These are phyloP conservation scores for Monosporascus sp. DNA, from an alignment of 2,329 filamentous ascomycete genomes.

Conservation along the genomic window DNA sequence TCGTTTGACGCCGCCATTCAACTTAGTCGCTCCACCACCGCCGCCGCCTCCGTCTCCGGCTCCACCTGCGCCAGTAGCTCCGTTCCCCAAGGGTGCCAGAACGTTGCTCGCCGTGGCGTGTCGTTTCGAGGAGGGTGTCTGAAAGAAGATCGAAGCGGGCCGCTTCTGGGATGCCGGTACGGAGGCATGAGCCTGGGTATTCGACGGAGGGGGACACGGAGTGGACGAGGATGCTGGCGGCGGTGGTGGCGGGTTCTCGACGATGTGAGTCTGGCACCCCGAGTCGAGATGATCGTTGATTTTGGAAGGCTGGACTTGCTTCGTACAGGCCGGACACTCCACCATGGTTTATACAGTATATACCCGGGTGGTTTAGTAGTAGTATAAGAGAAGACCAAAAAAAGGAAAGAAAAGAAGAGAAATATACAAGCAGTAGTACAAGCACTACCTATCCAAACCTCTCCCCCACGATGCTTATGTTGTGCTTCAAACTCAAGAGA, in stretches of 20 bases:
- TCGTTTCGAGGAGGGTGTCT: constrained; percentile 55
- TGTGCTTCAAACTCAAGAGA: no score
- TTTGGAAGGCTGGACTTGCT: constrained; percentile 62
- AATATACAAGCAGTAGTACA: no score
- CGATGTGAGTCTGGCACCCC: constrained; percentile 63
- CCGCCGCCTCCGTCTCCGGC: neutral
- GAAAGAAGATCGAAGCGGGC: constrained; percentile 55
- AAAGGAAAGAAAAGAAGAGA: neutral
- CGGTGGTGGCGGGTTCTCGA: constrained; percentile 39
- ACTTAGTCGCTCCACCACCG: constrained; percentile 20
- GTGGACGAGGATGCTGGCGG: constrained; percentile 17
- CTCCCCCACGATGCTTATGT: neutral
- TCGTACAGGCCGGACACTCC: constrained; percentile 76
- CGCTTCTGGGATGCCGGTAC: constrained; percentile 46
- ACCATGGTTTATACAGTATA: constrained; percentile 39
- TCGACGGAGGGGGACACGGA: constrained; percentile 28
- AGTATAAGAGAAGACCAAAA: neutral
- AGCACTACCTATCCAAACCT: neutral
- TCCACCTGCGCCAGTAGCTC: neutral
- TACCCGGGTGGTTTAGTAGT: neutral
- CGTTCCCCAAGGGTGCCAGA: constrained; percentile 30
- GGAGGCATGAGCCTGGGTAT: constrained; percentile 28
- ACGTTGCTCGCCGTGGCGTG: constrained; percentile 34
- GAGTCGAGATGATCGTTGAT: constrained; percentile 95
- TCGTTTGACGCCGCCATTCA: constrained; percentile 42